Conservation (phyloP, 2,329 filamentous ascomycete genomes). For the Aaosphaeria pasadenensis region DNA sequence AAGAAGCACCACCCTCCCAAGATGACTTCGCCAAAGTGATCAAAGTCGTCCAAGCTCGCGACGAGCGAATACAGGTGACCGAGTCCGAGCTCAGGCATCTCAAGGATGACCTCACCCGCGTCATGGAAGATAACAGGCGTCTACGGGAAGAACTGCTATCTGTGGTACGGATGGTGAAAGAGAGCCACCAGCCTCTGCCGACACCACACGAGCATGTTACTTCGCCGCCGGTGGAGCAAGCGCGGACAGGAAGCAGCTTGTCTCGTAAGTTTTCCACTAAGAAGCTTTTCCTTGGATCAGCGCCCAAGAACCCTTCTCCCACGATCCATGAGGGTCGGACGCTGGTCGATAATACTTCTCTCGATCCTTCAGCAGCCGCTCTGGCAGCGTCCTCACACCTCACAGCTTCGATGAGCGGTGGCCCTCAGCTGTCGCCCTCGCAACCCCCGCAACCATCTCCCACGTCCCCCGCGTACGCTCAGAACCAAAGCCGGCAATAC, state of each 20-base stretch:
- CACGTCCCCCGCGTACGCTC: constrained; percentile 49
- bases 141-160: constrained; percentile 89
- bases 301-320: constrained; percentile 51
- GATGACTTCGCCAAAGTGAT: constrained; percentile 92
- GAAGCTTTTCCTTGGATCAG: constrained; percentile 49
- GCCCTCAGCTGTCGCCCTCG: constrained; percentile 40
- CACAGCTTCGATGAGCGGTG: constrained; percentile 45
- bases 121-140: constrained; percentile 78
- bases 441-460: constrained; percentile 45
- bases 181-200: constrained; percentile 84
- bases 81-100: constrained; percentile 82
- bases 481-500: constrained; percentile 28
- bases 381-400: constrained; percentile 51
- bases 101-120: constrained; percentile 49
- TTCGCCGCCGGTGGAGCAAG: constrained; percentile 33
- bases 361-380: constrained; percentile 51
- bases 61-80: constrained; percentile 81
- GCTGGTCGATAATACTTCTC: constrained; percentile 40
- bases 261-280: constrained; percentile 54
- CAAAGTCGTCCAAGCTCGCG: constrained; percentile 81
- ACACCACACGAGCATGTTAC: constrained; percentile 40
- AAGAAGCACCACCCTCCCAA: constrained; percentile 83
- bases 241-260: constrained; percentile 44
- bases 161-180: constrained; percentile 85
- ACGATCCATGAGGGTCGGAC: constrained; percentile 46